phyloP scores from a whole-genome alignment of 2,329 filamentous ascomycete species.

The Apiospora phragmitis region DNA sequence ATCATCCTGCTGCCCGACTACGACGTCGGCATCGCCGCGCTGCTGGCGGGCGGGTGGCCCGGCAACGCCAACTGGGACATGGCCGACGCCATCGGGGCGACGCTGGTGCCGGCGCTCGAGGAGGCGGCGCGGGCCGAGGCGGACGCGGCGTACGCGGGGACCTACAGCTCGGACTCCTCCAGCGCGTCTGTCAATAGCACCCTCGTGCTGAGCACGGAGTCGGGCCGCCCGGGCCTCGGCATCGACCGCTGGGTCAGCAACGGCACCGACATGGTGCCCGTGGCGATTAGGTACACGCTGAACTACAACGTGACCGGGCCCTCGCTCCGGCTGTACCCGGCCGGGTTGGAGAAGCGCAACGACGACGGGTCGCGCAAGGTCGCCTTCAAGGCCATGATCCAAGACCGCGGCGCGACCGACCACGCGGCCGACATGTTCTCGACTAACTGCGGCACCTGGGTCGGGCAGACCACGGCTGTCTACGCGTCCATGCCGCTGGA shows the following conservation, averaged over 20 bases:
- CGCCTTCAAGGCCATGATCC: conserved; percentile 30
- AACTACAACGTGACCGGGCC: conserved; percentile 19
- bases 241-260: conserved; percentile 29
- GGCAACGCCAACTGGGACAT: conserved; percentile 31
- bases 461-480: conserved; percentile 26
- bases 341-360: conserved; percentile 23
- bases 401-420: conserved; percentile 24
- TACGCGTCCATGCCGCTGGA: conserved; percentile 31
- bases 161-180: conserved; percentile 17
- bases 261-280: conserved; percentile 28
- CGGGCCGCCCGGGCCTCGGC: conserved; percentile 24
- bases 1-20: conserved; percentile 31
- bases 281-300: conserved; percentile 23
- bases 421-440: conserved; percentile 26
- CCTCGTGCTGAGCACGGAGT: conserved; percentile 24
- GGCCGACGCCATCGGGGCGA: conserved; percentile 25
- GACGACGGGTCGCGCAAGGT: conserved; percentile 16
- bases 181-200: conserved; percentile 3
- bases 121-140: conserved; percentile 25
- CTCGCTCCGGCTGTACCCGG: conserved; percentile 29
- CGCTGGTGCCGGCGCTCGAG: conserved; percentile 28
- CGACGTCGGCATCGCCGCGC: conserved; percentile 26
- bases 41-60: conserved; percentile 23
- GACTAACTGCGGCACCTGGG: conserved; percentile 31
- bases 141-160: conserved; percentile 22